Conservation (phyloP, 1,139 yeast genomes). For the Pichia sp. region DNA sequence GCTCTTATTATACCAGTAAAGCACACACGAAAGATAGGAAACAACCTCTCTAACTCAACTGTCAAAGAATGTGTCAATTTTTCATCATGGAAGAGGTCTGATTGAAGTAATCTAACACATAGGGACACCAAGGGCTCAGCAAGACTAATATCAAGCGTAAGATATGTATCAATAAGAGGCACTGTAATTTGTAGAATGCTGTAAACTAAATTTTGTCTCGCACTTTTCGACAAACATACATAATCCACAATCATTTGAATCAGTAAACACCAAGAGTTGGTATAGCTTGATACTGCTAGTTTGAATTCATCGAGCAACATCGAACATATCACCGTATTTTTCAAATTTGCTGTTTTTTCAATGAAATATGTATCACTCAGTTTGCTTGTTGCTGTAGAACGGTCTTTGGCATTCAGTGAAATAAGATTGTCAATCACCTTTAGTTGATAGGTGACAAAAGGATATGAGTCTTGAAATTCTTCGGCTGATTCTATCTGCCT, state of each 20-base stretch:
- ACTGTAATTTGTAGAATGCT: constrained; percentile 70
- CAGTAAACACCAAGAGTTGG: constrained; percentile 79
- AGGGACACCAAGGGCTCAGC: constrained; percentile 74
- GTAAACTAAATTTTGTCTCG: constrained; percentile 55
- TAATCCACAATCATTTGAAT: constrained; percentile 68
- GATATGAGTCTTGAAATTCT: constrained; percentile 12
- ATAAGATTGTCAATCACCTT: constrained; percentile 23
- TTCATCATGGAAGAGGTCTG: constrained; percentile 45
- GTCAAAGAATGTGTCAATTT: constrained; percentile 19
- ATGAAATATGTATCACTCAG: constrained; percentile 15
- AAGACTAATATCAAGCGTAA: constrained; percentile 56
- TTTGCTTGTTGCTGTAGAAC: constrained; percentile 14
- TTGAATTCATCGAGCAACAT: constrained; percentile 41
- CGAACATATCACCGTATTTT: constrained; percentile 36
- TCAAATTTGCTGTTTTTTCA: constrained; percentile 18
- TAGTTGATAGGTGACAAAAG: constrained; percentile 18
- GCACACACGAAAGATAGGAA: constrained; percentile 66
- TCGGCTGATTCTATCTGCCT: constrained; percentile 13
- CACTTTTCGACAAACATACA: constrained; percentile 35
- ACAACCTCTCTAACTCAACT: constrained; percentile 40
- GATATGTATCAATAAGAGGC: constrained; percentile 70
- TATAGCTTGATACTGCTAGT: constrained; percentile 48
- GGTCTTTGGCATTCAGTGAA: constrained; percentile 20
- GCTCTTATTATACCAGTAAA: constrained; percentile 67
- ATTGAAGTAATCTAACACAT: constrained; percentile 62